A percentile compares a stretch with the other conserved stretches of the same genome.
These are phyloP conservation scores for Metschnikowia anglica DNA, from an alignment of 805 yeast species.

Conservation along the genomic window DNA sequence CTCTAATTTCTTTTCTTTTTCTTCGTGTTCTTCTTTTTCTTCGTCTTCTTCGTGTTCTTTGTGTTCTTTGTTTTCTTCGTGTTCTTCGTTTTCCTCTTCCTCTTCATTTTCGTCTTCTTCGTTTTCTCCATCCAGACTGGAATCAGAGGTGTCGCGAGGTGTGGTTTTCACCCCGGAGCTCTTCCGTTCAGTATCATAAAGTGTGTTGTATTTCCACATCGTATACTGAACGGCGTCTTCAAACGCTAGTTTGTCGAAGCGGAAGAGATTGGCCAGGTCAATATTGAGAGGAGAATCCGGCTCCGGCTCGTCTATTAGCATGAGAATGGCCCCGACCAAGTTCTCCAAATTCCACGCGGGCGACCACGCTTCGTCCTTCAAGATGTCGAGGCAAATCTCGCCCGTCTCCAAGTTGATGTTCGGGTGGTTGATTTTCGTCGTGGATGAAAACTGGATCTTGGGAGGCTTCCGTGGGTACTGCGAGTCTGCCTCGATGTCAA, in stretches of 20 bases:
- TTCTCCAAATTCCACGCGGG: conserved; percentile 70
- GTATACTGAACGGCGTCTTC: conserved; percentile 41
- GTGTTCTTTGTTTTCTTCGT: not conserved
- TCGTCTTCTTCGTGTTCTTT: not conserved
- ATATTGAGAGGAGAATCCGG: conserved; percentile 71
- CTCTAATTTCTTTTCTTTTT: not conserved
- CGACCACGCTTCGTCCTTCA: conserved; percentile 59
- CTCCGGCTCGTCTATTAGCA: conserved; percentile 62
- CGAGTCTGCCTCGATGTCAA: conserved; percentile 45
- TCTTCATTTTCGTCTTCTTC: conserved; percentile 9
- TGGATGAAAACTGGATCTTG: conserved; percentile 44
- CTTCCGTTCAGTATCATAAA: conserved; percentile 18
- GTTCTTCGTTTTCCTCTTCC: too few relatives aligned
- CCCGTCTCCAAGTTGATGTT: conserved; percentile 49
- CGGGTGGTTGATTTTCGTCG: conserved; percentile 43
- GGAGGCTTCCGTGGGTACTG: conserved; percentile 66
- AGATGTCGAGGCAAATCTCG: conserved; percentile 67
- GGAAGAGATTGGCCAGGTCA: conserved; percentile 62
- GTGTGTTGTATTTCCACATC: conserved; percentile 40
- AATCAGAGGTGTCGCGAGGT: too few relatives aligned
- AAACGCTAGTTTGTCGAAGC: conserved; percentile 41
- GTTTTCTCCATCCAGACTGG: not conserved
- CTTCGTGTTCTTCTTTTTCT: not conserved
- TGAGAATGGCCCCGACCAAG: conserved; percentile 54
- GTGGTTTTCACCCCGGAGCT: conserved; percentile 14